phyloP scores from a whole-genome alignment of 768 basidiomycete genomes.

The Tylopilus cervinicoccineus region DNA sequence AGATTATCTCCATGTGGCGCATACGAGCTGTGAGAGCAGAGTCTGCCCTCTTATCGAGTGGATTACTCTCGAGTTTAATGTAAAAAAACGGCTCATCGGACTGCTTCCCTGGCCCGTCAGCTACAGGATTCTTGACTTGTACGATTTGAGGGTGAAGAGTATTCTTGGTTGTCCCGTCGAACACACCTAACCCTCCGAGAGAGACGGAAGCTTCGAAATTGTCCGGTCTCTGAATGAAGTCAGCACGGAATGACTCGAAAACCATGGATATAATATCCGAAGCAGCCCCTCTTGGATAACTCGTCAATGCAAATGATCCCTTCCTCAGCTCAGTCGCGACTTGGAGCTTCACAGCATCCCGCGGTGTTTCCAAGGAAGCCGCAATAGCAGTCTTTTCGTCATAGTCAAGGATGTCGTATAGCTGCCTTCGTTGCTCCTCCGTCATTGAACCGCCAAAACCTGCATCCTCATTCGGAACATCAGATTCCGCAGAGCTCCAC shows the following conservation, averaged over 20 bases:
- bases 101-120: constrained; percentile 31
- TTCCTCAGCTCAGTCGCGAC: constrained; percentile 76
- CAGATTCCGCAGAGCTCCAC: constrained; percentile 60
- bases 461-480: constrained; percentile 44
- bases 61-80: constrained; percentile 88
- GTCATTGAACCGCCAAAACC: constrained; percentile 71
- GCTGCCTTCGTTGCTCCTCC: constrained; percentile 83
- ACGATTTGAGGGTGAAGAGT: constrained; percentile 91
- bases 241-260: constrained; percentile 83
- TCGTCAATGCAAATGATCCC: constrained; percentile 82
- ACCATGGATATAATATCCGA: constrained; percentile 80
- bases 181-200: constrained; percentile 81
- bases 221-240: constrained; percentile 78
- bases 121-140: constrained; percentile 54
- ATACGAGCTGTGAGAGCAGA: constrained; percentile 84
- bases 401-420: constrained; percentile 88
- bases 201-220: constrained; percentile 85
- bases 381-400: constrained; percentile 80
- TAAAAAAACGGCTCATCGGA: constrained; percentile 73
- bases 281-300: constrained; percentile 59
- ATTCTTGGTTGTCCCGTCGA: constrained; percentile 81
- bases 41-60: constrained; percentile 88
- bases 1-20: constrained; percentile 96
- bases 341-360: constrained; percentile 75
- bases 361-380: constrained; percentile 64